Base-by-base conservation (phyloP, 1,284 basidiomycete species). In the Ceratobasidium sp. region DNA sequence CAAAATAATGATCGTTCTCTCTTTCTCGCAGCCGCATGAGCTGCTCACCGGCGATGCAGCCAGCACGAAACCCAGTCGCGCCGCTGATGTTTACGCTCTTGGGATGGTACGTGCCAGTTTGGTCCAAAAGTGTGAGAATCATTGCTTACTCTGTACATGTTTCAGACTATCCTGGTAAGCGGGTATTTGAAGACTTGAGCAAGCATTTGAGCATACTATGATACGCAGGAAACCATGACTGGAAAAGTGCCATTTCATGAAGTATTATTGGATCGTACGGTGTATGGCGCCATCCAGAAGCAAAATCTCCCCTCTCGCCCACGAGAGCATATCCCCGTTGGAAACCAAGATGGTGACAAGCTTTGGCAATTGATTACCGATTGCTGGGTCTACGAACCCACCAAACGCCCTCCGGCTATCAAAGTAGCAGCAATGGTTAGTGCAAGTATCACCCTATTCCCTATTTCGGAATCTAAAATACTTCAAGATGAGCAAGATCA, bases 141-240 rank as follows among this genome's bases (percentile, higher is more conserved):
- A 22, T 34, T 24, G 19, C 27, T 19, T 63, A 13, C 2, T 8
- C 2, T 13, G 9, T 13, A 2, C 11, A 34, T 16, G 4, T 9
- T 39, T 43, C n/a, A 71, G 68, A 71, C 54, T 31, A 71, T 71
- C 3, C 24, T 58, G 37, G 68, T 59, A 68, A 14, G 65, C 54
- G 29, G 3, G n/a, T 3, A 11, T 19, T 14, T 22, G 41, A 37
- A 41, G 4, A 43, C 7, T 49, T 14, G 29, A 1, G 22, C 13
- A 29, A 13, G 3, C 22, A 27, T 19, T 16, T 31, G 22, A 19
- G 19, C 24, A 4, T 48, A 4, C 14, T 11, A 16, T 22, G 2
- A 9, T n/a, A 49, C 16, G 31, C n/a, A 72, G 69, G 69, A 72
- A 46, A 51, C 39, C 19, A 37, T 72, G 2, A 72, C 69, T 9